A percentile compares a stretch with the other conserved stretches of the same genome.
These are phyloP conservation scores for Sarocladium strictum DNA, from an alignment of 2,329 filamentous ascomycete species.

Conservation along the genomic window DNA sequence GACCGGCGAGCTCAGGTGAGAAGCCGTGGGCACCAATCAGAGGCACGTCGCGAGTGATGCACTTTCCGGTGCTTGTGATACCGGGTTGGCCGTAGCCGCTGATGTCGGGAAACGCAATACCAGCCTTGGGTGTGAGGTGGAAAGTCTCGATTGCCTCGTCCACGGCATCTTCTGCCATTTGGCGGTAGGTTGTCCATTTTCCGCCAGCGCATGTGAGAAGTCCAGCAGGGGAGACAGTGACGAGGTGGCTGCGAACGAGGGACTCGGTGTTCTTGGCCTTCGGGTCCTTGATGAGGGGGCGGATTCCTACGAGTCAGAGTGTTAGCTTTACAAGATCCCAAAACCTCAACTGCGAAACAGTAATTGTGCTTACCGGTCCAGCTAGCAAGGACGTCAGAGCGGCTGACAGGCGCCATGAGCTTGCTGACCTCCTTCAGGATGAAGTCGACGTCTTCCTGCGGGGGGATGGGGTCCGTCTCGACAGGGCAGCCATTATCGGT, in stretches of 20 bases:
- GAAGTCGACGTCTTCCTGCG: conserved; percentile 74
- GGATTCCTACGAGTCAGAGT: conserved; percentile 51
- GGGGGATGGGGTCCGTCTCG: conserved; percentile 62
- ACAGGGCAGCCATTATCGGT: conserved; percentile 70
- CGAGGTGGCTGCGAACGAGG: conserved; percentile 74
- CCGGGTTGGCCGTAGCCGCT: conserved; percentile 51
- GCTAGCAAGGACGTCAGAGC: conserved; percentile 70
- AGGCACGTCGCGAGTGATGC: conserved; percentile 68
- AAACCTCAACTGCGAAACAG: too few relatives aligned
- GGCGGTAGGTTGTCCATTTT: conserved; percentile 85
- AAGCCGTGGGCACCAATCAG: conserved; percentile 74
- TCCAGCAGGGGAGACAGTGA: conserved; percentile 68
- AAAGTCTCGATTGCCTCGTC: conserved; percentile 70
- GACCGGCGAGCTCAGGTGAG: conserved; percentile 26
- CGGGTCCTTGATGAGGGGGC: conserved; percentile 74
- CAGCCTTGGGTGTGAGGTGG: conserved; percentile 44
- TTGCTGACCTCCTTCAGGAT: conserved; percentile 73
- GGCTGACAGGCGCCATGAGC: conserved; percentile 67
- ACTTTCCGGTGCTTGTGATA: conserved; percentile 57
- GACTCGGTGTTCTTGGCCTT: conserved; percentile 78
- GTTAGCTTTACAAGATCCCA: too few relatives aligned
- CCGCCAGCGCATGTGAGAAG: conserved; percentile 76
- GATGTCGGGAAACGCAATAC: conserved; percentile 52
- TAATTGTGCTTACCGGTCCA: conserved; percentile 79
- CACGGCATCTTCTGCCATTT: conserved; percentile 83